Conservation (phyloP, 495 filamentous ascomycete species). For the Daldinia vernicosa region DNA sequence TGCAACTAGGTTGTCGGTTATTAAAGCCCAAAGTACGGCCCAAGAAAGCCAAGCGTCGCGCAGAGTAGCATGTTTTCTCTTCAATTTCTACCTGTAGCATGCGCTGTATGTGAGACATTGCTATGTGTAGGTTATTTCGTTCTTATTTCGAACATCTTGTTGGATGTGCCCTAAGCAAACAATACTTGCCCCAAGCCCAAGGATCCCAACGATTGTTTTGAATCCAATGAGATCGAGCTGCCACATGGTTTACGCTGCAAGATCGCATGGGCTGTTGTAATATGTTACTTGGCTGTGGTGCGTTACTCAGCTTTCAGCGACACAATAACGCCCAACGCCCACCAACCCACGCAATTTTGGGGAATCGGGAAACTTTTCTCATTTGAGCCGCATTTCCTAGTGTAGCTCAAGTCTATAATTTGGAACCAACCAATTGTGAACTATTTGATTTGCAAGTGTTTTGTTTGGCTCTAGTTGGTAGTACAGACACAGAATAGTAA, state of each 20-base stretch:
- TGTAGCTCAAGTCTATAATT: neutral
- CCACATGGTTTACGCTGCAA: conserved; percentile 1
- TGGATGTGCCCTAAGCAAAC: neutral
- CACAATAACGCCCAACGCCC: conserved; percentile 11
- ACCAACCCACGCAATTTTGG: neutral
- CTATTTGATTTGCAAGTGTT: conserved; percentile 26
- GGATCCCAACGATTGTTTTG: too few species aligned
- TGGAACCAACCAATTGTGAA: conserved; percentile 18
- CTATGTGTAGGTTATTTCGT: neutral
- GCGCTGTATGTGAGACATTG: neutral
- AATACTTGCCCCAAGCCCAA: neutral
- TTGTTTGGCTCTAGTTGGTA: conserved; percentile 5
- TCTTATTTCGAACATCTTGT: neutral
- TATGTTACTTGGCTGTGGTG: conserved; percentile 8
- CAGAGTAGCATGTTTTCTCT: neutral
- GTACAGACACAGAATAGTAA: conserved; percentile 5
- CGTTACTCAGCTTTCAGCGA: conserved; percentile 22
- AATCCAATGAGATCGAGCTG: neutral
- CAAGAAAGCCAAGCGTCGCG: neutral
- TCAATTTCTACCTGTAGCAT: neutral
- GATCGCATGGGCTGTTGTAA: conserved; percentile 15
- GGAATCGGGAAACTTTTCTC: neutral
- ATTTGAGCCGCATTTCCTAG: conserved; percentile 30
- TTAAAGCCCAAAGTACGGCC: neutral
- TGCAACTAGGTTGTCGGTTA: neutral